Base-by-base conservation (phyloP, 352 stramenopile species). In the Phytophthora sp. region DNA sequence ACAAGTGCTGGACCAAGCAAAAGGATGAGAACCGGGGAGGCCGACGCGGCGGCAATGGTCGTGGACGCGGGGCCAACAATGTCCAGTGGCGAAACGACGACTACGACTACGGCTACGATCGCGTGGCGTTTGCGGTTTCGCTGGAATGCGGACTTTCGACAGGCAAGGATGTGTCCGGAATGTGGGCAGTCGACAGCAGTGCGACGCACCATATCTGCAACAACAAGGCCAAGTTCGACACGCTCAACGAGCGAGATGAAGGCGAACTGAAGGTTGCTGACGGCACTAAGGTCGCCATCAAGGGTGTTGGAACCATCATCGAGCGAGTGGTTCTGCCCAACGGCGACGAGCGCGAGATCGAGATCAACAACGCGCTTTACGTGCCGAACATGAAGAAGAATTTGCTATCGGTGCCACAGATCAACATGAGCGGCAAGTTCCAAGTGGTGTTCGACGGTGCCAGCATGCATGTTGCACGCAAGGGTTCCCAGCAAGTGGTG, bases 1-100 rank as follows among this genome's bases (percentile, higher is more conserved):
- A 56, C 7, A 46, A 43, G 41, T 69, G 61, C 61, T 69, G 53
- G 52, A 42, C 50, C 51, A 69, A 69, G 43, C 43, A 58, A 46
- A 65, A 64, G 55, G 27, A 56, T 10, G 55, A 64, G 30, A 56
- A 56, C n/a, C 55, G 44, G 18, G 35, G 21, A n/a, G 1, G 18
- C 8, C 27, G 27, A 50, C 32, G 42, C 37, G 51, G 34, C n/a
- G n/a, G n/a, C n/a, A n/a, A n/a, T n/a, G n/a, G n/a, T n/a, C n/a
- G n/a, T n/a, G n/a, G n/a, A n/a, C 58, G 58, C n/a, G 30, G 49
- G 4, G 58, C 58, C 26, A 54, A 67, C 49, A 61, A 54, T 31
- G 32, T 49, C 24, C 32, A 62, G 13, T 54, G 43, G 20, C 18
- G 35, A n/a, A 13, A 58, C 30, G 26, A 48, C 4, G 9, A n/a